Percentiles rank a stretch among this genome's conserved stretches.
Conservation (phyloP, 768 basidiomycete species). For the Amanita brunnescens region DNA sequence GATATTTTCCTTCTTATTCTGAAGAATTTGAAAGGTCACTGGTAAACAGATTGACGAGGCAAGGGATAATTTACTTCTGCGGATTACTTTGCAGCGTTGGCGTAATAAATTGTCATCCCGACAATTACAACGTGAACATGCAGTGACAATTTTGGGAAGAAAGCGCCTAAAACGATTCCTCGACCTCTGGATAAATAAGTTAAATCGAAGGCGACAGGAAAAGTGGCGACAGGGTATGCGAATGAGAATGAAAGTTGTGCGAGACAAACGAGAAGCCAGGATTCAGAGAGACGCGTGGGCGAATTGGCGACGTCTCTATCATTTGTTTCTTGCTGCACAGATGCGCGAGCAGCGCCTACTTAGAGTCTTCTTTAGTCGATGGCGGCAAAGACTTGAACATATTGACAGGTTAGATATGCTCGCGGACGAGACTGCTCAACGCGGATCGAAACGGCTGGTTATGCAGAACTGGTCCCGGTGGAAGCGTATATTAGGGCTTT, state of each 20-base stretch:
- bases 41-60: conserved; percentile 61
- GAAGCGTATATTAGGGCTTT: conserved; percentile 38
- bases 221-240: conserved; percentile 69
- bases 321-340: conserved; percentile 40
- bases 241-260: conserved; percentile 52
- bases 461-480: conserved; percentile 49
- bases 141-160: conserved; percentile 33
- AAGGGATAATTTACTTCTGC: conserved; percentile 55
- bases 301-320: conserved; percentile 56
- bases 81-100: conserved; percentile 56
- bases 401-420: conserved; percentile 36
- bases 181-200: conserved; percentile 42
- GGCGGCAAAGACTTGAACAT: conserved; percentile 38
- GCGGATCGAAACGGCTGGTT: conserved; percentile 27
- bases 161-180: conserved; percentile 36
- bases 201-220: conserved; percentile 46
- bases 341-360: conserved; percentile 39
- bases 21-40: conserved; percentile 47
- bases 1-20: conserved; percentile 5
- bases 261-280: conserved; percentile 44
- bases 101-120: conserved; percentile 29
- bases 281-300: conserved; percentile 52
- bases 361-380: conserved; percentile 36
- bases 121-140: conserved; percentile 32
- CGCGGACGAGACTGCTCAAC: conserved; percentile 41